A percentile compares a stretch with the other conserved stretches of the same genome.
Conservation (phyloP, 2,329 filamentous ascomycete genomes). For the Scedosporium dehoogii region DNA sequence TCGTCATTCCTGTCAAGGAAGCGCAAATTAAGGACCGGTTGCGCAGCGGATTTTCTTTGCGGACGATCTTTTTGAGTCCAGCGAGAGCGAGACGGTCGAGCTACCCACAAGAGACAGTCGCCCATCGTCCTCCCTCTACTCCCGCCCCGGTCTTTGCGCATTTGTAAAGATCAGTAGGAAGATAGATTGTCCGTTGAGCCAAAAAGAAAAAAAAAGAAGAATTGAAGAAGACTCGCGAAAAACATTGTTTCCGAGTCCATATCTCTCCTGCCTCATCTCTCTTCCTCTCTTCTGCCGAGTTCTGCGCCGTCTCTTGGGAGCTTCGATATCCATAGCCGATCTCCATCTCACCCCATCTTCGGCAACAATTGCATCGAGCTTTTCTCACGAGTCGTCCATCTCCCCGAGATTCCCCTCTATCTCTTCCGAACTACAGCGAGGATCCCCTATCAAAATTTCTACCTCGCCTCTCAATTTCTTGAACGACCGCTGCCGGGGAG, state of each 20-base stretch:
- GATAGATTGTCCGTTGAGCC: not conserved
- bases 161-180: conserved; percentile 2
- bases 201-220: not conserved
- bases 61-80: not conserved
- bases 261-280: not conserved
- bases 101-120: conserved; percentile 6
- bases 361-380: not conserved
- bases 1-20: not conserved
- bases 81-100: conserved; percentile 6
- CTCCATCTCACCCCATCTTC: not conserved
- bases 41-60: not conserved
- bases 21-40: not conserved
- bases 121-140: conserved; percentile 3
- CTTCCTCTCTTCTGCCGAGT: not conserved
- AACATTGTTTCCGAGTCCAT: not conserved
- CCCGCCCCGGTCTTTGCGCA: conserved; percentile 4
- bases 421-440: not conserved
- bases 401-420: not conserved
- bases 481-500: conserved; percentile 54
- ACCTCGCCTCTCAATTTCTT: not conserved
- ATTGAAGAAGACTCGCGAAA: not conserved
- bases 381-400: not conserved
- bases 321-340: not conserved
- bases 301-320: not conserved
- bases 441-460: not conserved